Evolutionary conservation across 306 rosid species (phyloP).

Genomic region (Boehmeria nivea): DNA sequence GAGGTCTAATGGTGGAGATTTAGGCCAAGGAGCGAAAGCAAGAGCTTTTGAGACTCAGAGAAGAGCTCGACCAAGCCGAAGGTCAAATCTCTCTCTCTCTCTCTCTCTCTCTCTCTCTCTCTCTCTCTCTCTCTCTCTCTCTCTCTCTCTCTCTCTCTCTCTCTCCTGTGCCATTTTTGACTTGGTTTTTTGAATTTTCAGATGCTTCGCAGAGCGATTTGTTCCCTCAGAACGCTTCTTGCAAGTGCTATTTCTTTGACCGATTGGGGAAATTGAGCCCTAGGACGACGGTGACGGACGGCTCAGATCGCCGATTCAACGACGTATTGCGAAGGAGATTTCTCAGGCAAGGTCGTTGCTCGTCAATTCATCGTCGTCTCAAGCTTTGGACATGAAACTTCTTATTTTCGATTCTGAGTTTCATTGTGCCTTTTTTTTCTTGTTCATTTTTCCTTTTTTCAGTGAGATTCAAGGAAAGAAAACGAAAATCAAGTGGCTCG

Average conservation of each 20-base stretch:
- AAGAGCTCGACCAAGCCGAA: conserved; percentile 71
- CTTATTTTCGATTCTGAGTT: not conserved
- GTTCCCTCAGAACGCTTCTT: conserved; percentile 62
- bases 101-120: conserved; percentile 3
- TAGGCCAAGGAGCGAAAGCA: conserved; percentile 92
- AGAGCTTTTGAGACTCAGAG: conserved; percentile 64
- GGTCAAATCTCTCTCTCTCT: conserved; percentile 31
- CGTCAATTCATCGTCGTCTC: not conserved
- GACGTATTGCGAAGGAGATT: conserved; percentile 86
- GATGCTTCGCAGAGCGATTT: conserved; percentile 66
- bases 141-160: not conserved
- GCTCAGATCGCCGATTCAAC: conserved; percentile 50
- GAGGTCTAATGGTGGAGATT: conserved; percentile 13
- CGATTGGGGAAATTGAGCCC: conserved; percentile 50
- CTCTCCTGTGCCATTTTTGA: not conserved
- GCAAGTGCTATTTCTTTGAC: conserved; percentile 88
- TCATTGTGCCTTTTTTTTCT: not conserved
- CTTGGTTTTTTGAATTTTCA: conserved; percentile 30
- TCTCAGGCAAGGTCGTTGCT: conserved; percentile 67
- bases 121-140: conserved; percentile 6
- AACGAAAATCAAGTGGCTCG: conserved; percentile 42
- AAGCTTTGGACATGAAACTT: too few species aligned
- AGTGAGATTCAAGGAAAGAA: conserved; percentile 70
- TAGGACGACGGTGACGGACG: conserved; percentile 25
- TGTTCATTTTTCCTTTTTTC: conserved; percentile 3